Percentiles rank a stretch among this genome's conserved stretches.
phyloP scores from a whole-genome alignment of 352 stramenopile genomes.

The Hyaloperonospora arabidopsidis region DNA sequence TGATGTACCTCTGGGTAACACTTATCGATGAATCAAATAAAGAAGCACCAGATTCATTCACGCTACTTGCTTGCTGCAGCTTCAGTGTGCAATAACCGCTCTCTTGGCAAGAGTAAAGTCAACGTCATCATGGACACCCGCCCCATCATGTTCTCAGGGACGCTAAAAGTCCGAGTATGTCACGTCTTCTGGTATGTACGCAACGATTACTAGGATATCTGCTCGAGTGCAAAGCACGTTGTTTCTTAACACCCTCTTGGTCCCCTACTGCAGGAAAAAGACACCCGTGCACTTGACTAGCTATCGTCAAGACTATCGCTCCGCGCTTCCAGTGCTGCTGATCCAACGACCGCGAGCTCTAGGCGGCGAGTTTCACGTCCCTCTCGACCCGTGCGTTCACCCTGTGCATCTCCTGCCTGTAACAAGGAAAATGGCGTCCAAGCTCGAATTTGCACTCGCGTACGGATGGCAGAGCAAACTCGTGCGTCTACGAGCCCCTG shows the following conservation, averaged over 20 bases:
- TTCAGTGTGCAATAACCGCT: conserved; percentile 1
- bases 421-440: conserved; percentile 13
- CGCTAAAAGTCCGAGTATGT: conserved; percentile 23
- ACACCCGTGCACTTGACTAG: conserved; percentile 25
- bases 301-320: conserved; percentile 25
- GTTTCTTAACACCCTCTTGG: conserved; percentile 5
- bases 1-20: too few species aligned
- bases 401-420: conserved; percentile 19
- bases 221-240: neutral
- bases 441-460: conserved; percentile 23
- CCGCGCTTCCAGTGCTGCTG: conserved; percentile 23
- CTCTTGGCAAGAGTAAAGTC: conserved; percentile 3
- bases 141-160: conserved; percentile 23
- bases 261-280: conserved; percentile 18
- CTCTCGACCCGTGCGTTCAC: conserved; percentile 31
- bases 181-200: conserved; percentile 24
- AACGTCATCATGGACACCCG: conserved; percentile 15
- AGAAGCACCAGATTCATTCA: conserved; percentile 4
- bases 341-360: conserved; percentile 18
- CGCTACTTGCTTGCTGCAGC: neutral
- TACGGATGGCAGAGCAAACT: conserved; percentile 28
- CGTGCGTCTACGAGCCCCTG: conserved; percentile 23
- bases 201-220: neutral
- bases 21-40: too few species aligned
- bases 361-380: conserved; percentile 22